Percentiles rank a stretch among this genome's conserved stretches.
phyloP scores from a whole-genome alignment of 2,329 filamentous ascomycete genomes.

The Lecanoromycetidae sp. region DNA sequence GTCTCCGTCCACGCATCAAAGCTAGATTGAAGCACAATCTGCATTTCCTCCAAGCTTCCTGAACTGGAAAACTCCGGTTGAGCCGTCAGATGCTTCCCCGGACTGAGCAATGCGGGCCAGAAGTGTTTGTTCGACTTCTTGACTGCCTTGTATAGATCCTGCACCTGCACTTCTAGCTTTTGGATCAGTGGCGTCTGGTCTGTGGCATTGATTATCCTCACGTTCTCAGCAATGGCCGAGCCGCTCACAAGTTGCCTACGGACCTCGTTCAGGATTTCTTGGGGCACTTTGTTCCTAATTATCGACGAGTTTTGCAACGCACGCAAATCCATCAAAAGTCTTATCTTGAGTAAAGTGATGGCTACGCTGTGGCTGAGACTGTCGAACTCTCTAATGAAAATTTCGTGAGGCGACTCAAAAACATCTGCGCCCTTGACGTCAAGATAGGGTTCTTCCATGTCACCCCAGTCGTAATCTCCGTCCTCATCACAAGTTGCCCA shows the following conservation, averaged over 20 bases:
- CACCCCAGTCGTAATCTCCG: constrained; percentile 27
- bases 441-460: constrained; percentile 27
- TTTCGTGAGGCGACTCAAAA: constrained; percentile 27
- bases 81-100: constrained; percentile 19
- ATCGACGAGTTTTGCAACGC: constrained; percentile 20
- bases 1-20: constrained; percentile 24
- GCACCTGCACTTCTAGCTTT: constrained; percentile 21
- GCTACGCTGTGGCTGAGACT: constrained; percentile 19
- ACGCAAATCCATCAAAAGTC: constrained; percentile 26
- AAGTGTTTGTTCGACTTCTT: constrained; percentile 22
- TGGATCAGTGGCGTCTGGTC: constrained; percentile 2
- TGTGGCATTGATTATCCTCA: neutral
- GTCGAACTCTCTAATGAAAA: constrained; percentile 12
- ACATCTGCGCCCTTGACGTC: constrained; percentile 30
- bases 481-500: constrained; percentile 24
- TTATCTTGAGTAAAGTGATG: constrained; percentile 29
- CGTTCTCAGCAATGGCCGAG: constrained; percentile 18
- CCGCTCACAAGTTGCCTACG: constrained; percentile 19
- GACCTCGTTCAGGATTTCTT: constrained; percentile 23
- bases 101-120: constrained; percentile 21
- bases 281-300: constrained; percentile 19
- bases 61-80: constrained; percentile 13
- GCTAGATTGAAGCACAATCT: constrained; percentile 19
- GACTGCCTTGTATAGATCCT: constrained; percentile 18
- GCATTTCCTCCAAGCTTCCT: constrained; percentile 21